Base-by-base conservation (phyloP, 2,329 filamentous ascomycete species). In the Cryphonectria naterciae region DNA sequence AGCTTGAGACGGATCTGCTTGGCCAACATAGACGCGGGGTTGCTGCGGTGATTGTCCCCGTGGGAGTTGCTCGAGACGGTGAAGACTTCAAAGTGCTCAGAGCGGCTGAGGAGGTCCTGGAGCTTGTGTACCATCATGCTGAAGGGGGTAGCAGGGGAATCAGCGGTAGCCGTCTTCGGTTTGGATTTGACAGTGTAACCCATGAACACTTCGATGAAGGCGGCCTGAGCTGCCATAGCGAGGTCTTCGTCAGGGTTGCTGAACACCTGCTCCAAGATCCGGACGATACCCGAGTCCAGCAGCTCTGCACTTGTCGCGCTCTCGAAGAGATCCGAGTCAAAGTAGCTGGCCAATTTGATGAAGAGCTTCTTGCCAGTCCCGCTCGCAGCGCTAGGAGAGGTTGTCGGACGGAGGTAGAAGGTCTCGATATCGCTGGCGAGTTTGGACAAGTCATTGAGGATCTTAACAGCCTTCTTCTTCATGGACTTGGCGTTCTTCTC, bases 11-110 rank as follows among this genome's bases (percentile, higher is more conserved):
- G 90, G 46, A 99, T 91, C 78, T 99, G 96, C 80, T 98, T 98
- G 5, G 94, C 95, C 7, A 99, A 86, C 95, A 99, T 98, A 0
- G 95, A 97, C 0, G 95, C 92, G 32, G 95, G 94, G 78, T 93
- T 98, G 80, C 92, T 97, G 37, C 71, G 70, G 71, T 93, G 97
- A 68, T 92, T 93, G 79, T 98, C 95, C 19, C 63, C 56, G 35
- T 73, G 69, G 32, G 70, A 52, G 75, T 95, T 93, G 6, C 93
- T 91, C 76, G 97, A 97, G 69, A 98, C 95, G 10, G 96, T 99
- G 73, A 97, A 89, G 61, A 99, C 95, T 79, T 99, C 96, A 77
- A 98, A 99, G 84, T 98, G 95, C 83, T 99, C 96, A 46, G 95
- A 97, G 75, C 96, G 91, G 84, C 96, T 99, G 70, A 99, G 88